These are phyloP conservation scores for Exophiala lecanii-corni DNA, from an alignment of 2,329 filamentous ascomycete genomes.

Conservation along the genomic window DNA sequence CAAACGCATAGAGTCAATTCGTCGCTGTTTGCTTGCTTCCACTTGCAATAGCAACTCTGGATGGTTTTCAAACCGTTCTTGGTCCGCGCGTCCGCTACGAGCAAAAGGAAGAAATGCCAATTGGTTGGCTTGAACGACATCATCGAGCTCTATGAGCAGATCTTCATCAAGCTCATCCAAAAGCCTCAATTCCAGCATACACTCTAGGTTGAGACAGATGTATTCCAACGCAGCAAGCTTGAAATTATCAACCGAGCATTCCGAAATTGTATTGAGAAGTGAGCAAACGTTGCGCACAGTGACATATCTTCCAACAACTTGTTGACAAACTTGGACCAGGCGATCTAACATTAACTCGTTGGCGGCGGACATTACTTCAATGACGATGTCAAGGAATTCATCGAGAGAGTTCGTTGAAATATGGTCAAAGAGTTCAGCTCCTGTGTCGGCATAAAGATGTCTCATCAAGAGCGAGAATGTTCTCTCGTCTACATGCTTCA, in stretches of 20 bases:
- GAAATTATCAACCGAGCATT: conserved; percentile 77
- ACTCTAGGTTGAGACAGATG: conserved; percentile 83
- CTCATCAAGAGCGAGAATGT: conserved; percentile 75
- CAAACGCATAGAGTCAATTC: conserved; percentile 72
- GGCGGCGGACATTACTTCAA: conserved; percentile 84
- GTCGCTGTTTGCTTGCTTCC: conserved; percentile 50
- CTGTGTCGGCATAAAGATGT: conserved; percentile 78
- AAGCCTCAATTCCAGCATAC: conserved; percentile 72
- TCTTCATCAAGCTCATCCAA: conserved; percentile 82
- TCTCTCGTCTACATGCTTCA: conserved; percentile 70
- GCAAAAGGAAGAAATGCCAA: conserved; percentile 70
- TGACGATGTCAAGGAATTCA: conserved; percentile 79
- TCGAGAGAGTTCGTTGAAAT: conserved; percentile 68
- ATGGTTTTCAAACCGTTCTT: conserved; percentile 41
- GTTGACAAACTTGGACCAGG: conserved; percentile 84
- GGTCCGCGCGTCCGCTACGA: conserved; percentile 68
- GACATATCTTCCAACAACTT: conserved; percentile 61
- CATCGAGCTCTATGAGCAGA: conserved; percentile 74
- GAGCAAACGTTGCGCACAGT: conserved; percentile 74
- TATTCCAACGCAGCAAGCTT: conserved; percentile 87
- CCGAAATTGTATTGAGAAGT: conserved; percentile 78
- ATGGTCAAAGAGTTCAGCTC: conserved; percentile 74
- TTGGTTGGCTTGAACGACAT: conserved; percentile 77
- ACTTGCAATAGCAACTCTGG: conserved; percentile 40
- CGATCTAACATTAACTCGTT: conserved; percentile 95